Evolutionary conservation across 257 asterid genomes (phyloP).

Genomic region (Datura wrightii): DNA sequence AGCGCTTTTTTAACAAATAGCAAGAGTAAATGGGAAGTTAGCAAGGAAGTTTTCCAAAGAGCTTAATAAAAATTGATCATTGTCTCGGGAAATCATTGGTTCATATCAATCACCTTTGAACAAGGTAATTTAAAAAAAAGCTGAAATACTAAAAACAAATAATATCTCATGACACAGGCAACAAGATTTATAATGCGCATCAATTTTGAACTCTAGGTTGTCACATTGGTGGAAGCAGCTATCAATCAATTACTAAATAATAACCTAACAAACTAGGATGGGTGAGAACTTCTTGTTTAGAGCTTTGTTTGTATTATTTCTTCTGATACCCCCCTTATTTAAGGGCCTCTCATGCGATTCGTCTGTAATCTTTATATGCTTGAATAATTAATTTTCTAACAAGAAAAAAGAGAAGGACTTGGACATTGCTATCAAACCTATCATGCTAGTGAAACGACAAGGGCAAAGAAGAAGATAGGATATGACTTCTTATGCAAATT

Average conservation of each 20-base stretch:
- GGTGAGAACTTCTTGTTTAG: background rate
- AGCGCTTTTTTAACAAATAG: background rate
- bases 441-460: background rate
- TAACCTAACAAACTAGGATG: background rate
- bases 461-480: background rate
- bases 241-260: background rate
- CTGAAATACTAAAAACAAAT: background rate
- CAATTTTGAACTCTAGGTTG: background rate
- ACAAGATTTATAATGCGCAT: background rate
- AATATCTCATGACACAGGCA: background rate
- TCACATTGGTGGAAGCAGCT: background rate
- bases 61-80: background rate
- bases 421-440: constrained; percentile 3
- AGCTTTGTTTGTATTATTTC: background rate
- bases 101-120: background rate
- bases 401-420: background rate
- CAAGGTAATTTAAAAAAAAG: background rate
- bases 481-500: too few relatives aligned
- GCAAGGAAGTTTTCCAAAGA: background rate
- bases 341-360: background rate
- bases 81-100: background rate
- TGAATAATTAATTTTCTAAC: constrained; percentile 8
- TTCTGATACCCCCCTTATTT: background rate
- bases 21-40: background rate
- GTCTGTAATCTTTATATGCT: background rate